A percentile compares a stretch with the other conserved stretches of the same genome.
phyloP scores from a whole-genome alignment of 345 rosid species.

The Passiflora organensis region DNA sequence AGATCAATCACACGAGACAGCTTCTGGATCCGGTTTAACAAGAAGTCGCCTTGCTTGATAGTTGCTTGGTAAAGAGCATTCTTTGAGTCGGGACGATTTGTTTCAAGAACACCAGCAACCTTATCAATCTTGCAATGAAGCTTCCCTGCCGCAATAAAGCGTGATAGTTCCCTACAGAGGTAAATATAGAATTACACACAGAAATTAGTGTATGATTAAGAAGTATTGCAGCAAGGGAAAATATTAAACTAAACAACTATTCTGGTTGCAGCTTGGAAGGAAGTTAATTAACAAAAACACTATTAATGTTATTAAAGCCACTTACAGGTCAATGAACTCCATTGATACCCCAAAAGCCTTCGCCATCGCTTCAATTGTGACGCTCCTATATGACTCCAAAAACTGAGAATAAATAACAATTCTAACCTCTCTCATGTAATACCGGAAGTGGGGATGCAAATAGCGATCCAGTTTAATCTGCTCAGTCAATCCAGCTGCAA shows the following conservation, averaged over 20 bases:
- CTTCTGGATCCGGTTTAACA: slow-evolving; percentile 95
- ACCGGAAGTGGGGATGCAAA: slow-evolving; percentile 89
- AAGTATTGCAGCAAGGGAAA: not conserved
- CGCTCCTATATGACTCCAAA: slow-evolving; percentile 94
- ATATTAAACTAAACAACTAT: not conserved
- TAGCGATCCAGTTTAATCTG: slow-evolving; percentile 87
- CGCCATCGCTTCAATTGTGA: slow-evolving; percentile 96
- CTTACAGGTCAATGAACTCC: slow-evolving; percentile 95
- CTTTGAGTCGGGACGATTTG: slow-evolving; percentile 96
- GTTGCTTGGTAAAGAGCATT: slow-evolving; percentile 97
- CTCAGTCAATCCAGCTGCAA: slow-evolving; percentile 73
- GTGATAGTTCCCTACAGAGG: slow-evolving; percentile 80
- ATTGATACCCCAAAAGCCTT: slow-evolving; percentile 91
- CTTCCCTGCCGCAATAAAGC: slow-evolving; percentile 93
- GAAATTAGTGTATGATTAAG: not conserved
- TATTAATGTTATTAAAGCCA: slow-evolving; percentile 6
- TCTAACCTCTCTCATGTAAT: slow-evolving; percentile 97
- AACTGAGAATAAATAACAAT: slow-evolving; percentile 92
- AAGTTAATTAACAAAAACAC: not conserved
- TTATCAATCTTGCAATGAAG: slow-evolving; percentile 99
- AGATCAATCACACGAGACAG: slow-evolving; percentile 92
- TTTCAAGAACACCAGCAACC: slow-evolving; percentile 97
- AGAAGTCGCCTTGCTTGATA: slow-evolving; percentile 98
- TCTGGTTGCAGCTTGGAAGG: not conserved
- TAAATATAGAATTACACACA: not conserved